These are phyloP conservation scores for Heterobasidion occidentale DNA, from an alignment of 1,284 basidiomycete genomes.

Conservation along the genomic window DNA sequence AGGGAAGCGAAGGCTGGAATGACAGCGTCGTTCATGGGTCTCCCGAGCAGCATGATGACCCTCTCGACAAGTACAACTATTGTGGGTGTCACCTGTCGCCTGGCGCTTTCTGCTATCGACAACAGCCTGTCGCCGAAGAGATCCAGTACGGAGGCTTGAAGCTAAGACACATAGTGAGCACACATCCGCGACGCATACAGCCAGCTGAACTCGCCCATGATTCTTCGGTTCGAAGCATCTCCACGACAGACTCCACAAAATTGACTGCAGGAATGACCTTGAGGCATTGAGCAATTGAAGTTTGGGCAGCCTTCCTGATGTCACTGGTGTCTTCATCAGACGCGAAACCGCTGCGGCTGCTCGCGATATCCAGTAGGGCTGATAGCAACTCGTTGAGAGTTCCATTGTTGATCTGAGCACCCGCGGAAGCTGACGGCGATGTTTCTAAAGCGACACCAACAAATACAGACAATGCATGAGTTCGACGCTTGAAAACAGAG, in stretches of 20 bases:
- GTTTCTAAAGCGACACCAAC: conserved; percentile 36
- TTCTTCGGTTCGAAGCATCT: conserved; percentile 43
- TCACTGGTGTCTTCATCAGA: conserved; percentile 30
- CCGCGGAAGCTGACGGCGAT: conserved; percentile 12
- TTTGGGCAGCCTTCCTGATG: conserved; percentile 39
- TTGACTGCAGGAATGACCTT: conserved; percentile 59
- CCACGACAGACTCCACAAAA: conserved; percentile 46
- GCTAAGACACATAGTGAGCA: conserved; percentile 26
- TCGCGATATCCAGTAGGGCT: conserved; percentile 33
- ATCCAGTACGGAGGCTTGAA: conserved; percentile 55
- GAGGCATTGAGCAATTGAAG: conserved; percentile 40
- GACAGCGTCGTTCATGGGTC: conserved; percentile 30
- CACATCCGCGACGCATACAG: conserved; percentile 4
- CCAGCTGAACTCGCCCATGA: conserved; percentile 15
- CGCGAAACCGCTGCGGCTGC: conserved; percentile 22
- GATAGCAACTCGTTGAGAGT: conserved; percentile 34
- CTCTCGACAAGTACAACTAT: conserved; percentile 44
- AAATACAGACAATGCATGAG: conserved; percentile 60
- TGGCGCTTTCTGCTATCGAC: conserved; percentile 49
- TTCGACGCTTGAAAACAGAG: conserved; percentile 45
- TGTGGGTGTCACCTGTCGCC: conserved; percentile 40
- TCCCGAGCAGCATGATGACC: conserved; percentile 40
- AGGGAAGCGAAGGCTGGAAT: conserved; percentile 51
- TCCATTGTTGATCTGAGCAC: conserved; percentile 6
- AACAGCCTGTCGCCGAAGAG: conserved; percentile 62